These are phyloP conservation scores for Agastache rugosa DNA, from an alignment of 257 asterid species.

Conservation along the genomic window DNA sequence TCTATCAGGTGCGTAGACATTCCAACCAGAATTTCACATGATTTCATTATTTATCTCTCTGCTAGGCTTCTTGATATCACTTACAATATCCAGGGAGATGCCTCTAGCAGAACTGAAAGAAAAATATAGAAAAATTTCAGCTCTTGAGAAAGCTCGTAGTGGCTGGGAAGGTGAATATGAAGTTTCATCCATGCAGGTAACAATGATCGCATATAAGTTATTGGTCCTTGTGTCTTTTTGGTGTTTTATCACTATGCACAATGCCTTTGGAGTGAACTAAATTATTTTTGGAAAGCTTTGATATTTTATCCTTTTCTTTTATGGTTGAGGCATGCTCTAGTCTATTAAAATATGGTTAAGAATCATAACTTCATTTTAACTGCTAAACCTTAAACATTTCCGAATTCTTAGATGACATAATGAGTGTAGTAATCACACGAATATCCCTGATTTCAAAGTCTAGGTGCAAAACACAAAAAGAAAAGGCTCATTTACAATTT, in stretches of 20 bases:
- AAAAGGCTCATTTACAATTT: background rate
- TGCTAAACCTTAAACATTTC: too few species aligned
- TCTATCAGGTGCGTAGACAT: conserved; percentile 69
- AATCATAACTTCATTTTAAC: too few species aligned
- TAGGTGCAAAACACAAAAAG: background rate
- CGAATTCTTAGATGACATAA: background rate
- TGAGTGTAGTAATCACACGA: background rate
- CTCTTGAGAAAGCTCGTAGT: conserved; percentile 67
- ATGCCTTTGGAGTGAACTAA: conserved; percentile 17
- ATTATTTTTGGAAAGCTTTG: background rate
- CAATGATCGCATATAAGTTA: conserved; percentile 17
- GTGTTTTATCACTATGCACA: conserved; percentile 19
- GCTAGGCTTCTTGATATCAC: conserved; percentile 28
- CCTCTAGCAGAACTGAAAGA: conserved; percentile 77
- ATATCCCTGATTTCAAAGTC: background rate
- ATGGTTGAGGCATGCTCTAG: background rate
- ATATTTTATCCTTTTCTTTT: background rate
- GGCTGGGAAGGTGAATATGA: conserved; percentile 94
- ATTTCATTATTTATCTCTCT: conserved; percentile 32
- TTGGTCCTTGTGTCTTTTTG: conserved; percentile 1
- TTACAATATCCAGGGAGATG: conserved; percentile 83
- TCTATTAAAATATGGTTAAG: background rate
- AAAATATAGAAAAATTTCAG: conserved; percentile 75
- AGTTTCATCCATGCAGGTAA: conserved; percentile 85
- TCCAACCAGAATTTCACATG: conserved; percentile 29